Evolutionary conservation across 345 rosid species (phyloP).

Genomic region (Cardamine resedifolia): DNA sequence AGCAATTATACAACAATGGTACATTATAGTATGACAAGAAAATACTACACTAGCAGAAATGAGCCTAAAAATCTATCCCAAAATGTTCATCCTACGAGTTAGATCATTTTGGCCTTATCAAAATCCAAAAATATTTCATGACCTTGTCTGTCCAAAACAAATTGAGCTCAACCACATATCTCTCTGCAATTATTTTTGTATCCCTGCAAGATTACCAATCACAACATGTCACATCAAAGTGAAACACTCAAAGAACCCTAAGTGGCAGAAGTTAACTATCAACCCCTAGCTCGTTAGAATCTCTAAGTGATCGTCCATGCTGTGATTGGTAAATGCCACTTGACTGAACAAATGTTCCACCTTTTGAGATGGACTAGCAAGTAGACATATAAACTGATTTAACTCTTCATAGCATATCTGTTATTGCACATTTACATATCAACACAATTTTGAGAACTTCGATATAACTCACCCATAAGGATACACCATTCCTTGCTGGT

Average conservation of each 20-base stretch:
- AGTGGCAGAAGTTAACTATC: slow-evolving; percentile 42
- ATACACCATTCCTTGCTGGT: slow-evolving; percentile 71
- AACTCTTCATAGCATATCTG: neutral
- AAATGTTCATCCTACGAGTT: neutral
- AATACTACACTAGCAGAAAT: slow-evolving; percentile 13
- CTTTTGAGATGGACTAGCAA: slow-evolving; percentile 9
- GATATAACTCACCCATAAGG: slow-evolving; percentile 80
- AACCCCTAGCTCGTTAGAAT: slow-evolving; percentile 36
- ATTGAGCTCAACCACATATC: slow-evolving; percentile 61
- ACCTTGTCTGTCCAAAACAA: slow-evolving; percentile 64
- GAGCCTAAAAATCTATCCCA: slow-evolving; percentile 1
- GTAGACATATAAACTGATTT: slow-evolving; percentile 1
- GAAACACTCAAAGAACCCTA: slow-evolving; percentile 46
- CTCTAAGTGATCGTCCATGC: slow-evolving; percentile 36
- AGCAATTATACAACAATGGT: neutral
- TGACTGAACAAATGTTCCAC: slow-evolving; percentile 7
- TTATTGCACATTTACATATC: neutral
- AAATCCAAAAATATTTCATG: slow-evolving; percentile 36
- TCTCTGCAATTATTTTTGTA: slow-evolving; percentile 53
- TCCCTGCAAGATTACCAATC: slow-evolving; percentile 78
- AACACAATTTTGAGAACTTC: neutral
- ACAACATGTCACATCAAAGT: slow-evolving; percentile 57
- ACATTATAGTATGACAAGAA: neutral
- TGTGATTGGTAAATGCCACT: slow-evolving; percentile 45
- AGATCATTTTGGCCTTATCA: slow-evolving; percentile 7